A percentile compares a stretch with the other conserved stretches of the same genome.
phyloP scores from a whole-genome alignment of 495 filamentous ascomycete species.

The Penicillium robsamsonii region DNA sequence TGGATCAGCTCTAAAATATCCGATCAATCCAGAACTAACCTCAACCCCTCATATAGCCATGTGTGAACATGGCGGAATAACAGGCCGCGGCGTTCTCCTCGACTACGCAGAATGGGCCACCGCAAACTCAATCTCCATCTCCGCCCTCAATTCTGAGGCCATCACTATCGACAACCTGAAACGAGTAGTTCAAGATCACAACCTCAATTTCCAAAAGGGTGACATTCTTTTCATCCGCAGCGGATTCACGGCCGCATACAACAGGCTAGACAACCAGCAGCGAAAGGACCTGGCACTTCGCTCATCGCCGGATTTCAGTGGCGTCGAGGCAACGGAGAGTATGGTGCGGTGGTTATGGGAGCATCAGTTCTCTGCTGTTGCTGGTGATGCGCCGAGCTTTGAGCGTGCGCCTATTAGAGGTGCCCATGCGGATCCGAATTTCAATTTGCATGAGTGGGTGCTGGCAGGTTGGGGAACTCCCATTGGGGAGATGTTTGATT shows the following conservation, averaged over 20 bases:
- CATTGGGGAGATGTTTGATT: conserved; percentile 57
- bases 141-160: conserved; percentile 29
- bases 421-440: conserved; percentile 21
- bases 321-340: conserved; percentile 38
- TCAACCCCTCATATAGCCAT: conserved; percentile 18
- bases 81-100: conserved; percentile 51
- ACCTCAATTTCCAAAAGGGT: conserved; percentile 38
- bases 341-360: conserved; percentile 46
- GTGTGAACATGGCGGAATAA: conserved; percentile 35
- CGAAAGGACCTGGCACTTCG: conserved; percentile 24
- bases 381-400: conserved; percentile 39
- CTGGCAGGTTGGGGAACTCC: conserved; percentile 54
- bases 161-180: conserved; percentile 38
- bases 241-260: conserved; percentile 42
- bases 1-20: background rate
- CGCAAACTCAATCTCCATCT: conserved; percentile 26
- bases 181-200: conserved; percentile 30
- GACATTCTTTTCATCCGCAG: conserved; percentile 51
- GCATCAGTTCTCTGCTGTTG: conserved; percentile 48
- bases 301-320: conserved; percentile 28
- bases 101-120: conserved; percentile 51
- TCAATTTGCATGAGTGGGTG: conserved; percentile 49
- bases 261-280: conserved; percentile 24
- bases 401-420: conserved; percentile 30
- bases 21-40: background rate